Conservation (phyloP, 2,329 filamentous ascomycete genomes). For the Fusarium heterosporum region DNA sequence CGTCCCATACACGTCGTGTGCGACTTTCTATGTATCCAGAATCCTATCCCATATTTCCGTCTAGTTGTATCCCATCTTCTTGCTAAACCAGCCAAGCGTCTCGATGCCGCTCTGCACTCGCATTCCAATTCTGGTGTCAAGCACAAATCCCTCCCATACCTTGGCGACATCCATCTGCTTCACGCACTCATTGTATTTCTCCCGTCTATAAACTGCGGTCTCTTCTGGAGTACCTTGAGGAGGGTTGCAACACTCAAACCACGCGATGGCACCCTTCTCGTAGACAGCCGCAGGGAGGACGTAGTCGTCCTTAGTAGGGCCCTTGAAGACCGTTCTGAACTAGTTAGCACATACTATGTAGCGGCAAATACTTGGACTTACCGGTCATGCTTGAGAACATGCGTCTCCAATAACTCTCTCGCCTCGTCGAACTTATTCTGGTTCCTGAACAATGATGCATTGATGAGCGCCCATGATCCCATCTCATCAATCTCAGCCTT, state of each 20-base stretch:
- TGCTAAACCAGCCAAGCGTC: constrained; percentile 68
- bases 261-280: constrained; percentile 85
- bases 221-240: constrained; percentile 49
- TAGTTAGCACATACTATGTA: constrained; percentile 6
- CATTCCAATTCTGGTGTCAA: constrained; percentile 81
- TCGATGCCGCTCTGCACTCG: constrained; percentile 76
- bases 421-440: constrained; percentile 74
- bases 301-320: constrained; percentile 75
- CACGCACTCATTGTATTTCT: constrained; percentile 71
- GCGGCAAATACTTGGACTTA: constrained; percentile 46
- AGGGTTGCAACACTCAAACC: constrained; percentile 72
- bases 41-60: background rate
- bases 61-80: constrained; percentile 55
- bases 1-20: background rate
- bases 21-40: constrained; percentile 32
- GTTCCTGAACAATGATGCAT: constrained; percentile 73
- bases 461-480: constrained; percentile 74
- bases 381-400: constrained; percentile 75
- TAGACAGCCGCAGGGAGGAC: constrained; percentile 81
- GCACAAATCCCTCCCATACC: constrained; percentile 76
- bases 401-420: constrained; percentile 69
- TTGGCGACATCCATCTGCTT: constrained; percentile 74
- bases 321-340: constrained; percentile 65
- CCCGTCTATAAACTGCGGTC: constrained; percentile 54
- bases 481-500: constrained; percentile 68